Percentiles rank a stretch among this genome's conserved stretches.
phyloP scores from a whole-genome alignment of 495 filamentous ascomycete species.

The Podospora pseudoanserina region DNA sequence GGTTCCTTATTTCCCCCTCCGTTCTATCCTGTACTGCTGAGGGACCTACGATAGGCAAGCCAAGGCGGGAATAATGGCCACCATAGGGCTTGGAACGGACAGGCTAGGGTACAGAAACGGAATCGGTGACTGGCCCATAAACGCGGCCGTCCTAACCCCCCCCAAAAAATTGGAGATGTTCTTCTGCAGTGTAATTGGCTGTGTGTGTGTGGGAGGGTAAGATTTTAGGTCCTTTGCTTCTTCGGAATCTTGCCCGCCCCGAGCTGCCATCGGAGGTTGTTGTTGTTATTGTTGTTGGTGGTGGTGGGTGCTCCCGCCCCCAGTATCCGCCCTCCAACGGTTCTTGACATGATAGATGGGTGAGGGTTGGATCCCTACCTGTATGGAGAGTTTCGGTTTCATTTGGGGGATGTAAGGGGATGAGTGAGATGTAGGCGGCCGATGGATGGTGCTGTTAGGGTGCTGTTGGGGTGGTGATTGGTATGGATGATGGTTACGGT shows the following conservation, averaged over 20 bases:
- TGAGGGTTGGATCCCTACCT: too few relatives aligned
- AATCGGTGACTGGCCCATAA: not conserved
- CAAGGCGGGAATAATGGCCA: too few relatives aligned
- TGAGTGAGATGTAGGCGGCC: not conserved
- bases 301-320: not conserved
- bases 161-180: not conserved
- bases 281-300: not conserved
- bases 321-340: not conserved
- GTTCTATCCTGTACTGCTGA: not conserved
- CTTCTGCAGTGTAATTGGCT: too few relatives aligned
- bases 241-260: not conserved
- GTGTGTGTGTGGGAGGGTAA: conserved; percentile 5
- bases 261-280: not conserved
- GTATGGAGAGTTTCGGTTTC: not conserved
- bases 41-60: not conserved
- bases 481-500: too few relatives aligned
- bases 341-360: too few relatives aligned
- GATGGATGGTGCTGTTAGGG: too few relatives aligned
- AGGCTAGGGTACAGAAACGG: not conserved
- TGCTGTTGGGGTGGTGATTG: too few relatives aligned
- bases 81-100: conserved; percentile 1
- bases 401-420: not conserved
- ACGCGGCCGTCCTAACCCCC: not conserved
- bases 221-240: not conserved
- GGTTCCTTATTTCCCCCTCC: too few relatives aligned